These are phyloP conservation scores for Phytopythium sindhum DNA, from an alignment of 352 stramenopile species.

Conservation along the genomic window DNA sequence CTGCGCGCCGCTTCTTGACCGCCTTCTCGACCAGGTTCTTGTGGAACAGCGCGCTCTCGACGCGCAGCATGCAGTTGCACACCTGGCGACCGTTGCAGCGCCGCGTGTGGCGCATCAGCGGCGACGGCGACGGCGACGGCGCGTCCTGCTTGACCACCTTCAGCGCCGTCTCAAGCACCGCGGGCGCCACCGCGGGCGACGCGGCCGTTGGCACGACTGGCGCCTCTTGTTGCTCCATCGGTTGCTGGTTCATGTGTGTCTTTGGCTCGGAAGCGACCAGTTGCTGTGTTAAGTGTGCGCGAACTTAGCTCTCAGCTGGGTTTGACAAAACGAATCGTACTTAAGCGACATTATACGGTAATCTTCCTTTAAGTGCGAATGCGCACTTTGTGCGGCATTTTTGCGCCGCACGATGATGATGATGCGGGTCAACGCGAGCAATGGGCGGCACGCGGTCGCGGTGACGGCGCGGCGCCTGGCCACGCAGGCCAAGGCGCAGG, in stretches of 20 bases:
- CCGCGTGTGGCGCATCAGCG: slow-evolving; percentile 45
- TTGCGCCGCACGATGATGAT: background rate
- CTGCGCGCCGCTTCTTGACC: slow-evolving; percentile 36
- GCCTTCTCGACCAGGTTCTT: slow-evolving; percentile 45
- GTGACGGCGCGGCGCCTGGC: background rate
- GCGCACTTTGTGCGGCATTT: background rate
- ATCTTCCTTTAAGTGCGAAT: background rate
- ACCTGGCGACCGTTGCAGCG: slow-evolving; percentile 58
- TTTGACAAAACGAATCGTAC: background rate
- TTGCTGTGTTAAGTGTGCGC: background rate
- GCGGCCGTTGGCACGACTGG: background rate
- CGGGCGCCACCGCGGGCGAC: background rate
- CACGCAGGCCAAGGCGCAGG: slow-evolving; percentile 19
- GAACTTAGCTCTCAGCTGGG: no score
- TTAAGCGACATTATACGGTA: background rate
- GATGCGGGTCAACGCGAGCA: background rate
- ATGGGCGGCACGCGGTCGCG: slow-evolving; percentile 1
- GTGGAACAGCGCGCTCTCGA: slow-evolving; percentile 69
- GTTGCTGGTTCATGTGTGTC: background rate
- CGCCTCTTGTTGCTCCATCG: slow-evolving; percentile 9
- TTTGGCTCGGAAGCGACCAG: background rate
- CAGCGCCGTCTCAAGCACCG: slow-evolving; percentile 6
- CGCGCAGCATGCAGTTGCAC: slow-evolving; percentile 65
- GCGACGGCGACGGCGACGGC: slow-evolving; percentile 2
- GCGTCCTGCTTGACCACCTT: slow-evolving; percentile 7